These are phyloP conservation scores for Cyclospora cayetanensis DNA, from an alignment of 169 alveolate species.

Conservation along the genomic window DNA sequence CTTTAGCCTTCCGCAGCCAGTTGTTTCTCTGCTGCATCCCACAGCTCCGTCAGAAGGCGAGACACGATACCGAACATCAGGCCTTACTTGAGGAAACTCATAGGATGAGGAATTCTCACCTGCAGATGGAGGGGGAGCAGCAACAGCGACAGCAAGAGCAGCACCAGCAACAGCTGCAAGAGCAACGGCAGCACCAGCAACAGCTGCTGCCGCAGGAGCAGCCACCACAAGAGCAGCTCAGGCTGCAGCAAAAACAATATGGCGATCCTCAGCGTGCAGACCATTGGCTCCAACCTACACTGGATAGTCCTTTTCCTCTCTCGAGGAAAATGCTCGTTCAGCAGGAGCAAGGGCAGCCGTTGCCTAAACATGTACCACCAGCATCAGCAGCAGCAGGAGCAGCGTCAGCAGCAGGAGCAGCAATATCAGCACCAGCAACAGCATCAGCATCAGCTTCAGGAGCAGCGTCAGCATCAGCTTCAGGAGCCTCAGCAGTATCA, in stretches of 20 bases:
- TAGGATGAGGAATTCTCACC: too few species aligned
- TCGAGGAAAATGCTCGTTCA: neutral
- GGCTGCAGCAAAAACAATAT: too few species aligned
- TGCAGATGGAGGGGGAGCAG: neutral
- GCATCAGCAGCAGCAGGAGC: neutral
- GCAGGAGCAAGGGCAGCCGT: slow-evolving; percentile 9
- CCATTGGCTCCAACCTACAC: slow-evolving; percentile 35
- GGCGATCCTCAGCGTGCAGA: too few species aligned
- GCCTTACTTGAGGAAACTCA: too few species aligned
- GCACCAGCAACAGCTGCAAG: neutral
- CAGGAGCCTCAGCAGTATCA: neutral
- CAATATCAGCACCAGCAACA: neutral
- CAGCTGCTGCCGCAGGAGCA: slow-evolving; percentile 35
- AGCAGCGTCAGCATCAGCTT: neutral
- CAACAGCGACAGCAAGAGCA: neutral
- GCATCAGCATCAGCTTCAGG: too few species aligned
- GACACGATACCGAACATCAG: too few species aligned
- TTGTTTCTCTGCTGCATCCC: neutral
- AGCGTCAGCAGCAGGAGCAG: neutral
- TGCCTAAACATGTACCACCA: neutral
- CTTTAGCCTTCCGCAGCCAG: slow-evolving; percentile 9
- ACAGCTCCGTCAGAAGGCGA: slow-evolving; percentile 33
- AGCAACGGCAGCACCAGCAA: slow-evolving; percentile 16
- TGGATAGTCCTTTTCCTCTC: neutral
- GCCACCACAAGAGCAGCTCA: slow-evolving; percentile 22